Conservation (phyloP, 352 stramenopile genomes). For the Pythium apleroticum region DNA sequence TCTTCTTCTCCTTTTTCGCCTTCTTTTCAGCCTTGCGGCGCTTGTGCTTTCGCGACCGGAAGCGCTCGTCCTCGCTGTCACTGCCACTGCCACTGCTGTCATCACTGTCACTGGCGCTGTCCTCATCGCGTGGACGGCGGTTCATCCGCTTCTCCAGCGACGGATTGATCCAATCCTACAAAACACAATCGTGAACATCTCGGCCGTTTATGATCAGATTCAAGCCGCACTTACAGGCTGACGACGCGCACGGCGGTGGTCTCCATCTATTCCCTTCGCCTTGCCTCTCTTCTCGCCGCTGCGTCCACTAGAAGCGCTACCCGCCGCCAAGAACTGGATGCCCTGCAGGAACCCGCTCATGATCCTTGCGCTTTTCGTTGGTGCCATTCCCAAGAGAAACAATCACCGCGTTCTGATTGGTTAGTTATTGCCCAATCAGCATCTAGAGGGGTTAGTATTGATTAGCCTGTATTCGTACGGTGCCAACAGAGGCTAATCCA, state of each 20-base stretch:
- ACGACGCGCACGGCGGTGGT: constrained; percentile 11
- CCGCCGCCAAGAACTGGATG: constrained; percentile 62
- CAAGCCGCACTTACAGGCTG: constrained; percentile 23
- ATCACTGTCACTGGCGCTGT: constrained; percentile 7
- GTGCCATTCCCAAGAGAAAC: background rate
- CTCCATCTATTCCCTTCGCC: constrained; percentile 16
- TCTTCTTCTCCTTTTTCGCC: constrained; percentile 42
- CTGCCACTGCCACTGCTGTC: constrained; percentile 8
- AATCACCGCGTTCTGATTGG: background rate
- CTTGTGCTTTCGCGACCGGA: constrained; percentile 32
- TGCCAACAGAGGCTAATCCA: background rate
- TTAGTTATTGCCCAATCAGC: no score
- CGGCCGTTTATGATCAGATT: background rate
- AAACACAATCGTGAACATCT: background rate
- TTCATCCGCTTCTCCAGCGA: constrained; percentile 38
- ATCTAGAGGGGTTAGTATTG: background rate
- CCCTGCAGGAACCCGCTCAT: constrained; percentile 54
- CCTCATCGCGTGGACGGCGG: constrained; percentile 3
- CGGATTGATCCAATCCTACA: constrained; percentile 49
- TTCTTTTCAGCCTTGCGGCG: constrained; percentile 33
- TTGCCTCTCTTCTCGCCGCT: constrained; percentile 28
- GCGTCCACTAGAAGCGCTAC: constrained; percentile 22
- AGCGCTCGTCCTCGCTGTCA: constrained; percentile 22
- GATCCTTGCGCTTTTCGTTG: background rate
- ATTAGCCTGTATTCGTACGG: background rate